These are phyloP conservation scores for Papiliotrema laurentii DNA, from an alignment of 1,284 basidiomycete species.

Conservation along the genomic window DNA sequence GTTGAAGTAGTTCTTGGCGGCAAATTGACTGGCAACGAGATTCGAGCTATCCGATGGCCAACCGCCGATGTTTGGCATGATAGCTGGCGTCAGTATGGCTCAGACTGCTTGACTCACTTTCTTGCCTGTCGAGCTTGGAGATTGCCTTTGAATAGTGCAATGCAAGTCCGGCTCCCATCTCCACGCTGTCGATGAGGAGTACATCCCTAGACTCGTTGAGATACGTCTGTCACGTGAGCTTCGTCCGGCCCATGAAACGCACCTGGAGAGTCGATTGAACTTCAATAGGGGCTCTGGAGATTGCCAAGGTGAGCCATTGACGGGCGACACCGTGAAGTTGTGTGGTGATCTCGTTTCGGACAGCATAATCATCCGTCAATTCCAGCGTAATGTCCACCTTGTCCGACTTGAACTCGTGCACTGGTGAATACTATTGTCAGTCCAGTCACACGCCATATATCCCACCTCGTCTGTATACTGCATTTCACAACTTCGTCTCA, in stretches of 20 bases:
- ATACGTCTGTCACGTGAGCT: slow-evolving; percentile 60
- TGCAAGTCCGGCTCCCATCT: slow-evolving; percentile 84
- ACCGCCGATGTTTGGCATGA: slow-evolving; percentile 47
- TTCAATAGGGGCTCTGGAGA: slow-evolving; percentile 85
- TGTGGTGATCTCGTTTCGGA: slow-evolving; percentile 76
- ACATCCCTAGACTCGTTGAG: slow-evolving; percentile 66
- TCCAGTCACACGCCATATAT: not conserved
- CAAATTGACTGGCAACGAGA: slow-evolving; percentile 69
- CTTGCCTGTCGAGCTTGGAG: slow-evolving; percentile 70
- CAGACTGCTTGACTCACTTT: slow-evolving; percentile 53
- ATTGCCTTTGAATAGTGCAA: slow-evolving; percentile 76
- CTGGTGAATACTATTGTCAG: slow-evolving; percentile 70
- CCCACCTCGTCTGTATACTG: slow-evolving; percentile 84
- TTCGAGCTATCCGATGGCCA: slow-evolving; percentile 67
- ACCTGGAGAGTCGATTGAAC: slow-evolving; percentile 88
- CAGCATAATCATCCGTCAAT: slow-evolving; percentile 80
- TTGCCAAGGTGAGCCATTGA: slow-evolving; percentile 77
- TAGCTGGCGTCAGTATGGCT: slow-evolving; percentile 16
- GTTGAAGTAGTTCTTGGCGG: slow-evolving; percentile 76
- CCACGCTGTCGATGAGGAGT: slow-evolving; percentile 65
- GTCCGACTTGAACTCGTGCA: slow-evolving; percentile 76
- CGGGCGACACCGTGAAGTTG: slow-evolving; percentile 69
- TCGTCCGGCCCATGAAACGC: slow-evolving; percentile 12
- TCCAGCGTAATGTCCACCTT: slow-evolving; percentile 70
- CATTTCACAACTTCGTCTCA: slow-evolving; percentile 83